Percentiles rank a stretch among this genome's conserved stretches.
Conservation (phyloP, 306 rosid species). For the Rosa persica region DNA sequence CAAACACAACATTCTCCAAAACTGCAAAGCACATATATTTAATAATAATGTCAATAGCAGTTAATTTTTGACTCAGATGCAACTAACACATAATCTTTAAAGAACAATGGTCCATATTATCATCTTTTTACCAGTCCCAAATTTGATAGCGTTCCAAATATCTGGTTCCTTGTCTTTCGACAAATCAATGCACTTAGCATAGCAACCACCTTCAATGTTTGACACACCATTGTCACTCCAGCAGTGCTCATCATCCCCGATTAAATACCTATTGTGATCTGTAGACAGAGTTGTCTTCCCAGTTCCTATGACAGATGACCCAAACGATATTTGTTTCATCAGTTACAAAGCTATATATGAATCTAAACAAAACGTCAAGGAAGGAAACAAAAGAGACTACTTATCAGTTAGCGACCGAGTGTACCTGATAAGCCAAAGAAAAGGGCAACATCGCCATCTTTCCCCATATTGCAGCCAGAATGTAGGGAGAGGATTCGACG, state of each 20-base stretch:
- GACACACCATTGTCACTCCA: conserved; percentile 84
- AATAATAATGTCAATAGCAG: neutral
- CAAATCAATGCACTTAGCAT: conserved; percentile 90
- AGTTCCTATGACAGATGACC: conserved; percentile 45
- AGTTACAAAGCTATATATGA: neutral
- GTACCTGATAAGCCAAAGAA: conserved; percentile 95
- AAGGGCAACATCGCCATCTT: conserved; percentile 87
- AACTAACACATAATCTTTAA: neutral
- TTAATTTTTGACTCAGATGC: neutral
- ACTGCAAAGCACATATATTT: conserved; percentile 42
- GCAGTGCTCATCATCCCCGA: conserved; percentile 92
- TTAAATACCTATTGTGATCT: conserved; percentile 69
- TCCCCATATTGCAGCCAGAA: conserved; percentile 91
- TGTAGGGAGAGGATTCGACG: conserved; percentile 81
- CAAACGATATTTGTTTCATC: neutral
- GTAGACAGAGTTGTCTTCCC: conserved; percentile 92
- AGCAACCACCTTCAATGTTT: conserved; percentile 96
- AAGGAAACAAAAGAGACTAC: neutral
- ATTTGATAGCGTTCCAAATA: conserved; percentile 87
- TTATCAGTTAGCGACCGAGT: neutral
- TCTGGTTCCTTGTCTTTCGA: conserved; percentile 82
- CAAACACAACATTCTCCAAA: conserved; percentile 85
- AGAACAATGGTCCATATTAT: neutral
- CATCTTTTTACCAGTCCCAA: conserved; percentile 66
- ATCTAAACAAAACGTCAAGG: neutral